Conservation (phyloP, 805 yeast genomes). For the Candida anglica region DNA sequence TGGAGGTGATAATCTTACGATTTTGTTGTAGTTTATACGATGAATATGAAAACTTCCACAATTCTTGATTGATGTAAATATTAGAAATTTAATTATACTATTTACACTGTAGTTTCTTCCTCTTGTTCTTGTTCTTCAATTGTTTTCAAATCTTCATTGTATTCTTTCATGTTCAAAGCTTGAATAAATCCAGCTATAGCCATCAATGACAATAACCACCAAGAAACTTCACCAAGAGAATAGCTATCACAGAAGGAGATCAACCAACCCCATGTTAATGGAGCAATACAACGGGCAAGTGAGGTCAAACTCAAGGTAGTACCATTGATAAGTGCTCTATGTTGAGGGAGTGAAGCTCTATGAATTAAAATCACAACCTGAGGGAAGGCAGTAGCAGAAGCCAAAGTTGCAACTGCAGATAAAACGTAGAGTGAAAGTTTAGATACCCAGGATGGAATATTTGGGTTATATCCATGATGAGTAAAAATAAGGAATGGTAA, state of each 20-base stretch:
- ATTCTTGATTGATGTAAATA: too few species aligned
- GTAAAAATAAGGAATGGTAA: slow-evolving; percentile 49
- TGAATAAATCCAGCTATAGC: slow-evolving; percentile 15
- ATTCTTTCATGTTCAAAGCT: slow-evolving; percentile 20
- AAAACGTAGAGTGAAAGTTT: slow-evolving; percentile 22
- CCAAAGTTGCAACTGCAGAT: slow-evolving; percentile 26
- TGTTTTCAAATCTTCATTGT: slow-evolving; percentile 19
- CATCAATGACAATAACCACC: slow-evolving; percentile 27
- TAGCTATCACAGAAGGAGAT: slow-evolving; percentile 25
- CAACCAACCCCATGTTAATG: slow-evolving; percentile 50
- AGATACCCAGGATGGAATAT: slow-evolving; percentile 17
- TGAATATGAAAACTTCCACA: too few species aligned
- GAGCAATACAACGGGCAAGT: slow-evolving; percentile 54
- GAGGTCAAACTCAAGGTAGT: slow-evolving; percentile 51
- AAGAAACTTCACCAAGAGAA: slow-evolving; percentile 22
- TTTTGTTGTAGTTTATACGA: too few species aligned
- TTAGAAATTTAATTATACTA: too few species aligned
- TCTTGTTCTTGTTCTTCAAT: background rate
- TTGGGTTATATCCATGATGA: slow-evolving; percentile 27
- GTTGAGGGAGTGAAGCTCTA: slow-evolving; percentile 48
- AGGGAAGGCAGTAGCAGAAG: slow-evolving; percentile 48
- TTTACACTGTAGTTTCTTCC: too few species aligned
- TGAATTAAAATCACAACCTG: slow-evolving; percentile 51
- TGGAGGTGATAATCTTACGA: too few species aligned
- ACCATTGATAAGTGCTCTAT: slow-evolving; percentile 59